Base-by-base conservation (phyloP, 352 stramenopile genomes). In the Paralagenidium karlingii region DNA sequence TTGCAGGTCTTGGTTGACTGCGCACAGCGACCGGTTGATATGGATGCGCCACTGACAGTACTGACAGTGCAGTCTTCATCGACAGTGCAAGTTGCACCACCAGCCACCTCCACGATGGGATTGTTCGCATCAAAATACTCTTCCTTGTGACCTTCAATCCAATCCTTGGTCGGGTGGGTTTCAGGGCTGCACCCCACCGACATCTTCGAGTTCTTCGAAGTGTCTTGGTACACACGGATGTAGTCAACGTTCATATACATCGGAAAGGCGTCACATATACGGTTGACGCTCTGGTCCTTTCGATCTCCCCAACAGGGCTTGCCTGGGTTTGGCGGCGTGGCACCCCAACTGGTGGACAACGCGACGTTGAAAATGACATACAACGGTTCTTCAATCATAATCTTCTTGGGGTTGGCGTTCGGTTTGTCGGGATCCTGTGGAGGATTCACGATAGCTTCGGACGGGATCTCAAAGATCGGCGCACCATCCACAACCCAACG, bases 341-440 rank as follows among this genome's bases (percentile, higher is more conserved):
- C 51, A 12, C 74, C 73, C 93, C 91, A 97, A 22, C 83, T 82
- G 21, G 58, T 78, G 15, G 84, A 96, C 38, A 98, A 67, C 6
- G 93, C 93, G 18, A 94, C 95, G 60, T 97, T 98, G 42, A 97
- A 76, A 37, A 98, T 80, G 41, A 97, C 52, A 46, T 96, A 97
- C 66, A 94, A 85, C 0, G 93, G 93, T 53, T 98, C 93, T 22
- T 92, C 74, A 1, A 67, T 63, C 43, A 84, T 79, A 1, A 57
- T 66, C n/a, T 68, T 65, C 24, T 44, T 32, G 5, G 63, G 66
- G 39, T 84, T 87, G 26, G 63, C 48, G 9, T 64, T 58, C 11
- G 29, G 49, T 9, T 64, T 59, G 13, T 28, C 52, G 25, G 44
- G 40, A 29, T 59, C 58, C 48, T 84, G 69, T 0, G 62, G 53